Base-by-base conservation (phyloP, 495 filamentous ascomycete genomes). In the Neurospora africana region DNA sequence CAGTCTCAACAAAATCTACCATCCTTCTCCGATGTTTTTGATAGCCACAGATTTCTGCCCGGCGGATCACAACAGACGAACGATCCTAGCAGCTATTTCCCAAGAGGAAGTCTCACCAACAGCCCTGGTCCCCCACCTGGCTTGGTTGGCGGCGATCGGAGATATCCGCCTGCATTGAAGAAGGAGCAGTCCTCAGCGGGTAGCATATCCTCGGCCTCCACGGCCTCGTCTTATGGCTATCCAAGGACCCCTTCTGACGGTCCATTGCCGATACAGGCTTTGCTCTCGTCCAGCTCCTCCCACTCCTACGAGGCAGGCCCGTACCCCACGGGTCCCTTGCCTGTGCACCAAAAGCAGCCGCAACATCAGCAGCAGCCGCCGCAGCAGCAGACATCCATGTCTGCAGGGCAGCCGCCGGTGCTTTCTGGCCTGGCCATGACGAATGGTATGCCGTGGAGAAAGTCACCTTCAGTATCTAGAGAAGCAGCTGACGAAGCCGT, bases 251-350 rank as follows among this genome's bases (percentile, higher is more conserved):
- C 82, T 7, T 78, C 79, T 68, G 84, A 86, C 35, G 81, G 80
- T 1, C 77, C 82, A 11, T 70, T 86, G 35, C 83, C 84, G 17
- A 85, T 86, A 53, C 83, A 86, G 70, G 81, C 83, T 19, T 75
- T 86, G 17, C 71, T 86, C 17, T 77, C 77, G 15, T 78, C 82
- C 17, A 84, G 81, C 40, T 75, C 81, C 41, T 76, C 78, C 35
- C 74, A 75, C 27, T 17, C 71, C 0, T 78, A 73, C 30, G 78
- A 80, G 9, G 27, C 72, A 10, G 37, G 40, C 33, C 77, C 43
- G 6, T 72, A 70, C 17, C 74, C 41, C 5, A 27, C 41, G 40
- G 69, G 69, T 37, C 40, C 69, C n/a, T 11, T 35, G 70, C 72
- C 58, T 21, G 27, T 68, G 39, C 69, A 61, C 27, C 47, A 39